Base-by-base conservation (phyloP, 1,284 basidiomycete species). In the Wallemia hederae region DNA sequence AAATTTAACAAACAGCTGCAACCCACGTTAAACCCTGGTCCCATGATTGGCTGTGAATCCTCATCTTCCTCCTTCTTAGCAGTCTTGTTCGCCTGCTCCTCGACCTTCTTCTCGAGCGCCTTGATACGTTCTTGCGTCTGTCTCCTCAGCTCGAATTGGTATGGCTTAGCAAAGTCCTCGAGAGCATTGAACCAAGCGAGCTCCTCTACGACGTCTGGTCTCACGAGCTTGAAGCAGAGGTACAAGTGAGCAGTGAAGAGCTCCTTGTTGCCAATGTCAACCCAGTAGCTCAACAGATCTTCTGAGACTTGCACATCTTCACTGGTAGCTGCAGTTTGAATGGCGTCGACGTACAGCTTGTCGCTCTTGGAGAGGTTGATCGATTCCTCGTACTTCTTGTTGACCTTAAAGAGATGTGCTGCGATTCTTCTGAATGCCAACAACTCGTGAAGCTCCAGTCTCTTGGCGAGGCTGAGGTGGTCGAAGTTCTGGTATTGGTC, bases 401-500 rank as follows among this genome's bases (percentile, higher is more conserved):
- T 92, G 82, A 96, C 94, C 84, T 94, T 90, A 79, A 96, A 98
- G 34, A 98, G 73, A 69, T 97, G 85, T 29, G 91, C 89, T 24
- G 94, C 91, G 27, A 98, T 75, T 64, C 91, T 76, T 59, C 94
- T 78, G 80, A 98, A 98, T 71, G 98, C 94, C 34, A 99, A 77
- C 55, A 98, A 76, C 62, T 86, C 85, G 69, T 97, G 91, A 66
- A 79, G 80, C 73, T 96, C 87, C 62, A 99, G 73, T 58, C 85
- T 79, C 66, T 79, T 78, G 1, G 94, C 92, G 27, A 99, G 80
- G 58, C 75, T 78, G 65, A 91, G 80, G 64, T 87, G 87, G 72
- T 98, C 88, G 75, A 96, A 98, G 73, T 94, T 96, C 73, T 97
- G 90, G 68, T 92, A 91, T 70, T 87, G 89, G 72, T 97, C 91